Base-by-base conservation (phyloP, 352 stramenopile genomes). In the Phytophthora pseudosyringae region DNA sequence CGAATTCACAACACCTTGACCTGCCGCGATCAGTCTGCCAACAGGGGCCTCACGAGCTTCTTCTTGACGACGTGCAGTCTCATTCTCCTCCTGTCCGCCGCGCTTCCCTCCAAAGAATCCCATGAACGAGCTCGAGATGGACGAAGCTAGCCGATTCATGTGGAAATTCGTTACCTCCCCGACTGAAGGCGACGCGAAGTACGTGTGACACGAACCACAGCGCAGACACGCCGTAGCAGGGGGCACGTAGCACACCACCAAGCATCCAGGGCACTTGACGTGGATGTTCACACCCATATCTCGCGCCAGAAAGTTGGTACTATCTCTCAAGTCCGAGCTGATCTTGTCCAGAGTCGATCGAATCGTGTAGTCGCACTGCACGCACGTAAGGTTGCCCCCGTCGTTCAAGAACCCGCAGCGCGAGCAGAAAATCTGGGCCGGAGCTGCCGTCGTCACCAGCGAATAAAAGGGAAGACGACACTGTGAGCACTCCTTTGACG, bases 261-360 rank as follows among this genome's bases (percentile, higher is more conserved):
- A 61, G 54, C 86, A 95, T 29, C 86, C 86, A 21, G 86, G 86
- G 69, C 86, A 95, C 67, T 89, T 86, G 67, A 95, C 84, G 66
- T 90, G 78, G 61, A 95, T 90, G 65, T 93, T 91, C 18, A 95
- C 69, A 31, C 86, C 86, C 73, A 95, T 91, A 63, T 95, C 84
- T 28, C 86, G 72, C 26, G 83, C 86, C 13, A 93, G 48, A 50
- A 90, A 84, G 61, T 93, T 95, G 40, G 86, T 93, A 54, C 83
- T 92, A 66, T 93, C 84, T 36, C 74, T 80, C 53, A 93, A 57
- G 43, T 93, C 80, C 12, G 80, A 80, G 59, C 79, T 75, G 51
- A 95, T 80, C 59, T 91, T 89, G 41, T 89, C 84, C 36, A 95
- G 69, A 33, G 76, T 84, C 1, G 86, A 92, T n/a, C 83, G 82